Evolutionary conservation across 805 yeast species (phyloP).

Genomic region (Jamesozyma gamospora): DNA sequence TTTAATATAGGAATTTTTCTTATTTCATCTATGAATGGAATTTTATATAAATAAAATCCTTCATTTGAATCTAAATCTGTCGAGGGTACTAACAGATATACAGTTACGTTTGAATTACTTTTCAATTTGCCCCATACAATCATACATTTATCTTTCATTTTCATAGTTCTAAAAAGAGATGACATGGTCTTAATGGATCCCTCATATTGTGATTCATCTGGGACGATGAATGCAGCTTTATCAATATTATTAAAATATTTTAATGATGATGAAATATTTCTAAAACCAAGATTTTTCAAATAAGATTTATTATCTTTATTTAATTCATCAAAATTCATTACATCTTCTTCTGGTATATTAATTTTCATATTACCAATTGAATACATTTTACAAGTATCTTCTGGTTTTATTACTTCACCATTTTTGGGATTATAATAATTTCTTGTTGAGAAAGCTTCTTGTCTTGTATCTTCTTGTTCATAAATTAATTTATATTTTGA

Average conservation of each 20-base stretch:
- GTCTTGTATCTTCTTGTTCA: slow-evolving; percentile 41
- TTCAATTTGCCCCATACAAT: slow-evolving; percentile 64
- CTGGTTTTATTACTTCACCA: slow-evolving; percentile 34
- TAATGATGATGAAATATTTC: slow-evolving; percentile 34
- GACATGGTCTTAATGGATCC: slow-evolving; percentile 63
- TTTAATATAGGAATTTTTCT: slow-evolving; percentile 45
- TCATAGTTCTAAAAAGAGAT: slow-evolving; percentile 53
- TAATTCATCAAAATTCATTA: slow-evolving; percentile 27
- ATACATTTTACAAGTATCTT: slow-evolving; percentile 31
- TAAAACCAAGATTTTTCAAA: slow-evolving; percentile 60
- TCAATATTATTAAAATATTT: slow-evolving; percentile 43
- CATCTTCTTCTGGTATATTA: slow-evolving; percentile 31
- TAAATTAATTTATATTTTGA: slow-evolving; percentile 41
- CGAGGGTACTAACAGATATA: slow-evolving; percentile 55
- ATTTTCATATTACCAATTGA: slow-evolving; percentile 40
- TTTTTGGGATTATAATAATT: slow-evolving; percentile 32
- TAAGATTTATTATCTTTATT: slow-evolving; percentile 35
- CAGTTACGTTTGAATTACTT: slow-evolving; percentile 41
- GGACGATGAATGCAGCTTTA: slow-evolving; percentile 55
- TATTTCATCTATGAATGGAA: slow-evolving; percentile 72
- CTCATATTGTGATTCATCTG: slow-evolving; percentile 47
- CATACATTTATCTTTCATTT: slow-evolving; percentile 44
- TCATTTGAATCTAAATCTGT: slow-evolving; percentile 33
- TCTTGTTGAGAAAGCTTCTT: slow-evolving; percentile 42
- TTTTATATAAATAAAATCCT: slow-evolving; percentile 58